Percentiles rank a stretch among this genome's conserved stretches.
Evolutionary conservation across 352 stramenopile species (phyloP).

Genomic region (Globisporangium splendens): DNA sequence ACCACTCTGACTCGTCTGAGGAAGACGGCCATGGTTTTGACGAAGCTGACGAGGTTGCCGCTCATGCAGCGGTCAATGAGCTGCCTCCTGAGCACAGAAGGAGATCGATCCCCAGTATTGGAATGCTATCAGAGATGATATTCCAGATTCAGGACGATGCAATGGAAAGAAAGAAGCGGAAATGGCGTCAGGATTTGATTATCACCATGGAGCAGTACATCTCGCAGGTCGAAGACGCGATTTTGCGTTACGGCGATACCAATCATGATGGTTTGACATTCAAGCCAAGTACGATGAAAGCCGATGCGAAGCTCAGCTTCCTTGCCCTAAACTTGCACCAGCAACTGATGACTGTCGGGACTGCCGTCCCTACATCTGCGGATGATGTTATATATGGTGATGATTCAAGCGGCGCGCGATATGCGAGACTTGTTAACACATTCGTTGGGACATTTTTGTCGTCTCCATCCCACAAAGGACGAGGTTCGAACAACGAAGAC

Average conservation of each 20-base stretch:
- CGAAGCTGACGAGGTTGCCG: conserved; percentile 8
- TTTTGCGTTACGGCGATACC: conserved; percentile 65
- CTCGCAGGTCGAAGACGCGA: conserved; percentile 71
- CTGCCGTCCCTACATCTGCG: conserved; percentile 57
- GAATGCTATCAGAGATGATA: conserved; percentile 85
- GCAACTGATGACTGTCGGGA: conserved; percentile 76
- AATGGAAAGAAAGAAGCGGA: conserved; percentile 73
- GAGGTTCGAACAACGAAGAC: conserved; percentile 6
- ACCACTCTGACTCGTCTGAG: conserved; percentile 12
- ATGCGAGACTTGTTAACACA: conserved; percentile 50
- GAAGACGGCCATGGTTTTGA: conserved; percentile 8
- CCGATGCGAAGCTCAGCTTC: conserved; percentile 70
- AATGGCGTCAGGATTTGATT: conserved; percentile 73
- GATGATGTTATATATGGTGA: conserved; percentile 45
- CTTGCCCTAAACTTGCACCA: conserved; percentile 83
- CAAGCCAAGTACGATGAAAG: conserved; percentile 88
- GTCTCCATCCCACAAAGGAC: conserved; percentile 22
- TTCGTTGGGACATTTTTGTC: conserved; percentile 45
- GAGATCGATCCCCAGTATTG: conserved; percentile 43
- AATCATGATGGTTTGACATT: conserved; percentile 74
- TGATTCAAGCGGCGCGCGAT: conserved; percentile 31
- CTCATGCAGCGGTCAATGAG: conserved; percentile 5
- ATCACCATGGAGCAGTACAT: conserved; percentile 81
- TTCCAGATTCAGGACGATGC: conserved; percentile 83
- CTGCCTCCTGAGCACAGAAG: conserved; percentile 18